A percentile compares a stretch with the other conserved stretches of the same genome.
Evolutionary conservation across 345 rosid species (phyloP).

Genomic region (Eucalyptus sp.): DNA sequence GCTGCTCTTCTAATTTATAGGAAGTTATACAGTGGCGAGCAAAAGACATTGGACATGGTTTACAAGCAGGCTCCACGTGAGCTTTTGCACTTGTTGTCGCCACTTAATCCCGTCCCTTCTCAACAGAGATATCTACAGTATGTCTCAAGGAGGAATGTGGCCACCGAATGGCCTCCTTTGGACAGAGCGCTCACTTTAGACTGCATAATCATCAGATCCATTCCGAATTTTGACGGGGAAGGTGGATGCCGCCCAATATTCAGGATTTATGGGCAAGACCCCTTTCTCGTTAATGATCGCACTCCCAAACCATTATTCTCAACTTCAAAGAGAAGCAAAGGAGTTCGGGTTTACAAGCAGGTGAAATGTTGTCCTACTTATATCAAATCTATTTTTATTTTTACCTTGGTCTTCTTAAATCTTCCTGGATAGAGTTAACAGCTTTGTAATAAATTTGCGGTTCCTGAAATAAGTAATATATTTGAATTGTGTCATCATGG

Average conservation of each 20-base stretch:
- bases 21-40: conserved; percentile 81
- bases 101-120: conserved; percentile 82
- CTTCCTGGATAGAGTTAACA: neutral
- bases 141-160: conserved; percentile 80
- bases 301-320: conserved; percentile 48
- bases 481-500: neutral
- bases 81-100: conserved; percentile 64
- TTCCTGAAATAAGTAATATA: neutral
- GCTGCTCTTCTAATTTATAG: conserved; percentile 72
- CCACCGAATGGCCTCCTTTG: conserved; percentile 87
- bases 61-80: conserved; percentile 88
- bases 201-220: conserved; percentile 65
- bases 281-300: conserved; percentile 47
- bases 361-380: conserved; percentile 7
- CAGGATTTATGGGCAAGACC: conserved; percentile 83
- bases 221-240: conserved; percentile 60
- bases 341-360: conserved; percentile 67
- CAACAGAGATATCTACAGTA: conserved; percentile 85
- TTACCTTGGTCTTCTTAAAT: neutral
- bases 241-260: conserved; percentile 87
- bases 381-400: neutral
- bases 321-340: conserved; percentile 55
- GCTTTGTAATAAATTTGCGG: neutral
- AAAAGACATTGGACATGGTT: conserved; percentile 84
- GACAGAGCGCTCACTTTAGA: conserved; percentile 88